These are phyloP conservation scores for Cladosporium phlei DNA, from an alignment of 2,329 filamentous ascomycete genomes.

Conservation along the genomic window DNA sequence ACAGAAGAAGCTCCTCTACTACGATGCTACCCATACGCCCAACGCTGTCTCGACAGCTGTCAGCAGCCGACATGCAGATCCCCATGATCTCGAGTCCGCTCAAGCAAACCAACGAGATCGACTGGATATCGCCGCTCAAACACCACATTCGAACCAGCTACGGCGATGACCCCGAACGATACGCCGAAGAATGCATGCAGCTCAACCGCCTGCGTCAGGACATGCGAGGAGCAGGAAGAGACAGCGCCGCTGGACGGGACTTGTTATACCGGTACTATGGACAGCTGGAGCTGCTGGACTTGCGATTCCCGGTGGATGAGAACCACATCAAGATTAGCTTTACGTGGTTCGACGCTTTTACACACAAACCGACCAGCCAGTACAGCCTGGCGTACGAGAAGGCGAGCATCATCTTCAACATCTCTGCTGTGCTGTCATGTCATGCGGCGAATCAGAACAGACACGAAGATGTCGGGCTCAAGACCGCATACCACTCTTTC, in stretches of 20 bases:
- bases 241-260: constrained; percentile 89
- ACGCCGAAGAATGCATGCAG: constrained; percentile 89
- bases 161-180: constrained; percentile 93
- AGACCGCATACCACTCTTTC: constrained; percentile 96
- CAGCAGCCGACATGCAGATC: constrained; percentile 65
- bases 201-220: constrained; percentile 95
- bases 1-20: too few species aligned
- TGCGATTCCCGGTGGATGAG: constrained; percentile 95
- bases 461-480: constrained; percentile 85
- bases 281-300: constrained; percentile 87
- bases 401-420: constrained; percentile 99
- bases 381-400: constrained; percentile 98
- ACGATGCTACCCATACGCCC: constrained; percentile 23
- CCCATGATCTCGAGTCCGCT: constrained; percentile 94
- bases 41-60: constrained; percentile 29
- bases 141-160: constrained; percentile 89
- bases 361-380: constrained; percentile 92
- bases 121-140: constrained; percentile 92
- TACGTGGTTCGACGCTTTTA: constrained; percentile 99
- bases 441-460: constrained; percentile 91
- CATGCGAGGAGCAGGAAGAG: constrained; percentile 94
- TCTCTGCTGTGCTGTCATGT: constrained; percentile 91
- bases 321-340: constrained; percentile 99
- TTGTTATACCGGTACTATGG: constrained; percentile 96
- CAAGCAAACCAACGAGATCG: constrained; percentile 93